Evolutionary conservation across 352 stramenopile species (phyloP), one percentile per base, ranked within the genome.

Genomic region (Pythium sp.): DNA sequence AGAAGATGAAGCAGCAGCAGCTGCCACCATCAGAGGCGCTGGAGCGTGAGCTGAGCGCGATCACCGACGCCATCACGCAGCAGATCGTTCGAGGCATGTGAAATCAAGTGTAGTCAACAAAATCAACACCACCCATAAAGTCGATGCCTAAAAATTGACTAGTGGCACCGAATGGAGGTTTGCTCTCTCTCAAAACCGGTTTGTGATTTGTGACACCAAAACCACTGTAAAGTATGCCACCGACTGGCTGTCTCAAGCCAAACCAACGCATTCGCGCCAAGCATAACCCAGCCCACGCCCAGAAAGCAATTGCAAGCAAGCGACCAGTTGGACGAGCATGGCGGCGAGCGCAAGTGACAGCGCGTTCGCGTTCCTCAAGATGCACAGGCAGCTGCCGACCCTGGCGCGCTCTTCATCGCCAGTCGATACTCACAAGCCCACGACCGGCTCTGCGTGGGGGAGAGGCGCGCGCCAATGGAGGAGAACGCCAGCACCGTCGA

Each of bases 401-500:
- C 36, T 51, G 22, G 43, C 47, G 18, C 55, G 28, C 7, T 18
- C 30, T 41, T 26, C 49, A 49, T 2, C 47, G 1, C 22, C 58
- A 12, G 30, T 59, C 61, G 20, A 26, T 58, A 2, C 64, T 46
- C 22, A 18, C 34, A 61, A 54, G 32, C 75, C 77, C 26, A 75
- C 72, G 6, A 69, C 77, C 2, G 69, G 72, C 14, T 65, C 75
- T 11, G 77, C 84, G 24, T 92, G 84, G 84, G 84, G 84, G 12
- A 78, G 80, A 60, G 81, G 78, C 55, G 24, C 75, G 18, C 77
- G 74, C 24, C 74, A 78, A 28, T 91, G 82, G 84, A 67, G 73
- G 28, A 38, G 62, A 34, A 20, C 2, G 36, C 34, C 20, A 30
- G 38, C 61, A 11, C 38, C 22, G 12, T 14, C 22, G 47, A 53